Evolutionary conservation across 495 filamentous ascomycete genomes (phyloP).

Genomic region (Penicillium pulvis): DNA sequence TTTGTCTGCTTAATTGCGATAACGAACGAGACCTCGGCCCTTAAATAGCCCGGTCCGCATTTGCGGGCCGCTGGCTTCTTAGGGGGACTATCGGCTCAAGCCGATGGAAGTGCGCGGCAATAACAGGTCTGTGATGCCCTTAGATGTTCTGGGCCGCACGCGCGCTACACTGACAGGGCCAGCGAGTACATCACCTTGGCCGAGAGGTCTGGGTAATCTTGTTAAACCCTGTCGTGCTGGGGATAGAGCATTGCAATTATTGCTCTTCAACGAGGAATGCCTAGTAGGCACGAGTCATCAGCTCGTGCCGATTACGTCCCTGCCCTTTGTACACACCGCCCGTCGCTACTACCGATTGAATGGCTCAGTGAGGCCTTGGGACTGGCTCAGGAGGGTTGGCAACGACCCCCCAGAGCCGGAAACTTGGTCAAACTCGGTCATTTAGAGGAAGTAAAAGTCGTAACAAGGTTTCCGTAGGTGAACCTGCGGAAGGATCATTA

Average conservation of each 20-base stretch:
- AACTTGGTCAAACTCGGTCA: constrained; percentile 74
- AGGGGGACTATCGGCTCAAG: constrained; percentile 71
- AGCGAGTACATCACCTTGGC: constrained; percentile 65
- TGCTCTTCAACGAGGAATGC: constrained; percentile 79
- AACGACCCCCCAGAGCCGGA: constrained; percentile 65
- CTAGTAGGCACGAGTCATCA: constrained; percentile 50
- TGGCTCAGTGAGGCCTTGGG: constrained; percentile 72
- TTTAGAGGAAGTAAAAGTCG: constrained; percentile 76
- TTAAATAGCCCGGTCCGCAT: constrained; percentile 70
- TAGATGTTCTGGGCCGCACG: constrained; percentile 74
- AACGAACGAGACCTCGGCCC: constrained; percentile 75
- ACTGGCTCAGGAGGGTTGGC: constrained; percentile 65
- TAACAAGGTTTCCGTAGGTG: constrained; percentile 77
- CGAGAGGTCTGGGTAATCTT: constrained; percentile 74
- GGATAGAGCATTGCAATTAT: constrained; percentile 81
- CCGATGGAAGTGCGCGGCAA: constrained; percentile 71
- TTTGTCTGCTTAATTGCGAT: constrained; percentile 78
- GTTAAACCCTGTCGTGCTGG: constrained; percentile 76
- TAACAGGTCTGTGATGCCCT: constrained; percentile 73
- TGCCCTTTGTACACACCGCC: constrained; percentile 59
- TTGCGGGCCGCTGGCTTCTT: constrained; percentile 67
- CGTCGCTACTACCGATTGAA: constrained; percentile 77
- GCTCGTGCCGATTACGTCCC: constrained; percentile 74
- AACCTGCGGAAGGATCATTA: constrained; percentile 74
- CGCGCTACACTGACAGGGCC: constrained; percentile 61